Evolutionary conservation across 305 asterid species (phyloP).

Genomic region (Fraxinus sp.): DNA sequence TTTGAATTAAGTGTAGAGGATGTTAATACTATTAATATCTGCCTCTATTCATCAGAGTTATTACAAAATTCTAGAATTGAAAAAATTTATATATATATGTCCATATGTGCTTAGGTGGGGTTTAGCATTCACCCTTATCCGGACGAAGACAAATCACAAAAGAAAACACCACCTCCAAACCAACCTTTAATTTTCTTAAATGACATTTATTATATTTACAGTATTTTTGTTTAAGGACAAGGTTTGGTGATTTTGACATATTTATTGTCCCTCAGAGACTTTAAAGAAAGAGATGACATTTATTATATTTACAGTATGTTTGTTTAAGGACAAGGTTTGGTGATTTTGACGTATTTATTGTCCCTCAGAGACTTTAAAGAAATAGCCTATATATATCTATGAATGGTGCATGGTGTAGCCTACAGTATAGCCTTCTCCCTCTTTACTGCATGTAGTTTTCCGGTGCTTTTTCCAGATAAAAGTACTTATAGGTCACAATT

Average conservation of each 20-base stretch:
- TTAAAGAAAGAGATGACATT: constrained; percentile 35
- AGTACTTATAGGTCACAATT: neutral
- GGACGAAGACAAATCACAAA: neutral
- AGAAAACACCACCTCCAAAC: neutral
- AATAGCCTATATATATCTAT: constrained; percentile 33
- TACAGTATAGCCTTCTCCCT: constrained; percentile 7
- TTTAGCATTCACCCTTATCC: neutral
- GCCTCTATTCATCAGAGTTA: neutral
- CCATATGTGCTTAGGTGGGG: neutral
- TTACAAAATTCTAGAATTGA: neutral
- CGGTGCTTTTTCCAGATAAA: neutral
- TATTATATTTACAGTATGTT: too few relatives aligned
- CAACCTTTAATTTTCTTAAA: neutral
- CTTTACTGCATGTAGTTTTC: constrained; percentile 14
- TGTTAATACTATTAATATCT: neutral
- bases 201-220: constrained; percentile 24
- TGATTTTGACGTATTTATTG: constrained; percentile 38
- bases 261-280: constrained; percentile 36
- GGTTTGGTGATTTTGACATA: constrained; percentile 33
- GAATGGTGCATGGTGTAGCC: constrained; percentile 32
- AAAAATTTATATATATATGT: neutral
- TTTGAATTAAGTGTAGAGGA: neutral
- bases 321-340: constrained; percentile 20
- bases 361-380: constrained; percentile 31
- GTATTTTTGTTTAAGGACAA: constrained; percentile 22